Evolutionary conservation across 208 protist genomes (phyloP), one percentile per base, ranked within the genome.

Genomic region (Trypanosoma boissoni): DNA sequence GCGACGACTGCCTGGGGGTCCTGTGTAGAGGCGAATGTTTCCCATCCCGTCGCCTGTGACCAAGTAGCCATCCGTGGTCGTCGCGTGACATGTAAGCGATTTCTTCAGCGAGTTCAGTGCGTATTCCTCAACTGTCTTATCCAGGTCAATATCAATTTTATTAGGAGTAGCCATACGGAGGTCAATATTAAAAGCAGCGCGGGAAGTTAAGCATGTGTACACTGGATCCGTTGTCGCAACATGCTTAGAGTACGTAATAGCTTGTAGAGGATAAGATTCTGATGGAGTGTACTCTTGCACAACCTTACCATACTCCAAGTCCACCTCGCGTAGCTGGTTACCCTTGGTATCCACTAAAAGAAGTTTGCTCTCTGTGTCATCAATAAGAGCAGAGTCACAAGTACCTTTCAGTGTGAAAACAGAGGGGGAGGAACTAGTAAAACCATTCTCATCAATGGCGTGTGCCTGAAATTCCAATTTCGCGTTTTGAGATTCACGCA

Each of bases 121-220:
- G 68, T 85, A 88, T 64, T 83, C 68, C 28, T 26, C 28, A 1
- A 78, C 34, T 6, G 31, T 49, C 36, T 74, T 72, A 10, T 67
- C 75, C 14, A 63, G 54, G 54, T 88, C 75, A 50, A 67, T 53
- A 24, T 83, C 58, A 34, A 83, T 52, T 41, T 70, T 78, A 24
- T 48, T 50, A 29, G 67, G 55, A n/a, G 77, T 74, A 54, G 82
- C 50, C 53, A 88, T 70, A 37, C 82, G 77, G n/a, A 72, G 66
- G 61, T 88, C 82, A 49, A 85, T 71, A 54, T 85, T 85, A 55
- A 88, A 85, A 55, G 75, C 78, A 43, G 74, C 75, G 36, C 78
- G 77, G 55, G 60, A 43, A 34, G 62, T 31, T 0, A 85, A 69
- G 45, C 77, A 85, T 10, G 82, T 85, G 51, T 76, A 83, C 27